A percentile compares a stretch with the other conserved stretches of the same genome.
Conservation (phyloP, 192 early-diverging fungal species). For the Oehlia diaphana region DNA sequence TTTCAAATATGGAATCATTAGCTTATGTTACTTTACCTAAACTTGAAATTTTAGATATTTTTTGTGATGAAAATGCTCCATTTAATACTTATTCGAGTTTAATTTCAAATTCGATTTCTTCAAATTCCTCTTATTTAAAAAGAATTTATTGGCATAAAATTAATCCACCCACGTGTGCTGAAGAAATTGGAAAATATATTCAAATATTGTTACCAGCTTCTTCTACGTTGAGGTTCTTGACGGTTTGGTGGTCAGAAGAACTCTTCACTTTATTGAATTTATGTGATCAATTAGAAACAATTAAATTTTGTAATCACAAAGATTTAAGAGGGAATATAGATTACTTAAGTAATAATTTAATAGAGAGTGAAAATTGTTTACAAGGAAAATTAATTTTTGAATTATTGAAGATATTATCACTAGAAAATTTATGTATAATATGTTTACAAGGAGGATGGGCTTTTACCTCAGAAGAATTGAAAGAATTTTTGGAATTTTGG, state of each 20-base stretch:
- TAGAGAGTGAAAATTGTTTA: not conserved
- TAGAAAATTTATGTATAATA: slow-evolving; percentile 4
- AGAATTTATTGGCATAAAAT: slow-evolving; percentile 10
- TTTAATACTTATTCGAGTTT: slow-evolving; percentile 13
- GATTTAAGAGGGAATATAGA: not conserved
- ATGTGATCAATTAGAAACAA: slow-evolving; percentile 17
- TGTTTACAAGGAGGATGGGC: slow-evolving; percentile 1
- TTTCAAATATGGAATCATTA: slow-evolving; percentile 6
- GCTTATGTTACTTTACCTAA: not conserved
- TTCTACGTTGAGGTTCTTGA: not conserved
- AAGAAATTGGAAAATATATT: not conserved
- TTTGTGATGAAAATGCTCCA: slow-evolving; percentile 6
- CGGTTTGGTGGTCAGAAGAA: not conserved
- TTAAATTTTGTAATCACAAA: not conserved
- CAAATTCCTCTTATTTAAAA: not conserved
- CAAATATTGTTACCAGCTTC: not conserved
- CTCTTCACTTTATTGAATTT: slow-evolving; percentile 2
- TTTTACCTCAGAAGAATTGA: not conserved
- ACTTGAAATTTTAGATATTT: slow-evolving; percentile 20
- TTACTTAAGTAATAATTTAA: not conserved
- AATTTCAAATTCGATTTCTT: slow-evolving; percentile 1
- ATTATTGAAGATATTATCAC: not conserved
- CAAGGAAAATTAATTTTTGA: slow-evolving; percentile 15
- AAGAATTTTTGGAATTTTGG: slow-evolving; percentile 15
- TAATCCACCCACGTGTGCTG: not conserved